Percentiles rank a stretch among this genome's conserved stretches.
These are phyloP conservation scores for Cryphonectria japonica DNA, from an alignment of 2,329 filamentous ascomycete species.

Conservation along the genomic window DNA sequence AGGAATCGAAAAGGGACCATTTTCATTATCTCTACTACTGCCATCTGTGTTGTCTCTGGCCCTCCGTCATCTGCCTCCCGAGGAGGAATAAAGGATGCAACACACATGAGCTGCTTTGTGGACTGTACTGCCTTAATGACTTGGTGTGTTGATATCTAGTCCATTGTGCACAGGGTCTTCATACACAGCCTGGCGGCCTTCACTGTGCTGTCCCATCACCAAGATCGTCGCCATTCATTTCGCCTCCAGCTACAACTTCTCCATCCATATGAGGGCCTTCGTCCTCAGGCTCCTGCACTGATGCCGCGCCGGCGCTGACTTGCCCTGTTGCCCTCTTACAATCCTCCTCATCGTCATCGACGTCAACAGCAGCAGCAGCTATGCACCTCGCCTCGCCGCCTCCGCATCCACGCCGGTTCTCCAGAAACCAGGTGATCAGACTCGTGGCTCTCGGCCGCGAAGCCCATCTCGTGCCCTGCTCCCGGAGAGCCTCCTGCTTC, in stretches of 20 bases:
- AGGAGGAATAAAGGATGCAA: neutral
- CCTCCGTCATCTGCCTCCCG: neutral
- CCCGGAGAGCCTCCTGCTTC: constrained; percentile 3
- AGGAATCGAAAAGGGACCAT: constrained; percentile 28
- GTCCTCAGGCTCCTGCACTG: neutral
- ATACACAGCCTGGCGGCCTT: neutral
- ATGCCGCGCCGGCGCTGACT: neutral
- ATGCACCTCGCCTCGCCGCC: neutral
- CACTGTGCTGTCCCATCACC: neutral
- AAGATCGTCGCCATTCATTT: neutral
- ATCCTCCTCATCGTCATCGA: neutral
- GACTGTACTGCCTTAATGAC: neutral
- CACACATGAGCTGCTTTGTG: neutral
- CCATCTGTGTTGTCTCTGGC: neutral
- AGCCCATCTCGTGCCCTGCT: constrained; percentile 7
- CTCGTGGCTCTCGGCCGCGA: constrained; percentile 20
- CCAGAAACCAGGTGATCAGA: constrained; percentile 15
- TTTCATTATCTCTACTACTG: constrained; percentile 19
- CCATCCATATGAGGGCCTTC: neutral
- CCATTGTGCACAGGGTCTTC: neutral
- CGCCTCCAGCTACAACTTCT: constrained; percentile 8
- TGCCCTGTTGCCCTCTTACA: neutral
- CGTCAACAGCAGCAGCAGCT: neutral
- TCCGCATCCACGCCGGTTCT: neutral
- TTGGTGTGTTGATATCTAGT: neutral